Evolutionary conservation across 768 basidiomycete species (phyloP).

Genomic region (Tremella mesenterica): DNA sequence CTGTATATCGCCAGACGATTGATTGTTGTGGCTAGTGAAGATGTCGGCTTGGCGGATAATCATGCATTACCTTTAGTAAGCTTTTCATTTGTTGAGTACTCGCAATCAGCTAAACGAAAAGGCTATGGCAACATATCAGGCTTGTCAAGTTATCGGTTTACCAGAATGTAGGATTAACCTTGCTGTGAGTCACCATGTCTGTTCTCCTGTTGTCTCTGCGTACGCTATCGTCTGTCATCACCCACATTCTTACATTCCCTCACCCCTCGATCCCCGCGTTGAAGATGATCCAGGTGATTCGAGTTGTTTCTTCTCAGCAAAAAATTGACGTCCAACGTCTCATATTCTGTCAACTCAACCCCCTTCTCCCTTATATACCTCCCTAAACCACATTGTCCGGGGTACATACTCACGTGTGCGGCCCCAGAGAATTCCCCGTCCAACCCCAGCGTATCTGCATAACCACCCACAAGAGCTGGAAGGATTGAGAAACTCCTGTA

Average conservation of each 20-base stretch:
- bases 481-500: too few relatives aligned
- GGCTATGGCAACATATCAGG: slow-evolving; percentile 47
- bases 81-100: not conserved
- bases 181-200: slow-evolving; percentile 35
- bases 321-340: too few relatives aligned
- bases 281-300: too few relatives aligned
- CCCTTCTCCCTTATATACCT: too few relatives aligned
- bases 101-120: slow-evolving; percentile 7
- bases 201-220: not conserved
- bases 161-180: slow-evolving; percentile 42
- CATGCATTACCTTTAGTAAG: slow-evolving; percentile 66
- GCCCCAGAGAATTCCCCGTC: too few relatives aligned
- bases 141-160: slow-evolving; percentile 44
- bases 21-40: slow-evolving; percentile 75
- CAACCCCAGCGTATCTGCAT: too few relatives aligned
- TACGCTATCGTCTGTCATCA: too few relatives aligned
- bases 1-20: slow-evolving; percentile 63
- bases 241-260: not conserved
- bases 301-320: too few relatives aligned
- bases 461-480: too few relatives aligned
- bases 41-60: slow-evolving; percentile 70
- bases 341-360: too few relatives aligned
- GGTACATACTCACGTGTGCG: too few relatives aligned
- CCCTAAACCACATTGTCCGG: too few relatives aligned
- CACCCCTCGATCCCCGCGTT: not conserved